Evolutionary conservation across 805 yeast genomes (phyloP), one percentile per base, ranked within the genome.

Genomic region (Teunomyces kruisii): DNA sequence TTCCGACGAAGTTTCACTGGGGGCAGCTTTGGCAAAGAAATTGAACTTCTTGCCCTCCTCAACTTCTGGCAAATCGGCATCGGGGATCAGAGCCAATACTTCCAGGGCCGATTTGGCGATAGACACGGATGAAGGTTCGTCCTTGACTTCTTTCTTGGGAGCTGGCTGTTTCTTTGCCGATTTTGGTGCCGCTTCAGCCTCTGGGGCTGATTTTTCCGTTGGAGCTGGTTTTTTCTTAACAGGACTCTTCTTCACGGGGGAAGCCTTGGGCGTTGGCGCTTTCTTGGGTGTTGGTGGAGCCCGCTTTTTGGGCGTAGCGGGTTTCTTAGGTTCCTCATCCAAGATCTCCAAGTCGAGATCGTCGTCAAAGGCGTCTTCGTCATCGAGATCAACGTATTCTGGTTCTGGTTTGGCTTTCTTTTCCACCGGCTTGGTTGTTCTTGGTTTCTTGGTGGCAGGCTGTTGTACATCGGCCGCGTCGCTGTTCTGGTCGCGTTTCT

Each of bases 51-150:
- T 81, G 56, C 79, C 75, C 19, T 76, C 78, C 3, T 77, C 79
- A 9, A 74, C 70, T 3, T 75, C 81, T 0, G 83, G 81, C 12
- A 88, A 74, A 39, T 76, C 84, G 0, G 94, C 91, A 55, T 89
- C 90, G 1, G 91, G 86, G 36, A 91, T 86, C 6, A 72, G 68
- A 6, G 77, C 72, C 24, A 90, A 67, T 2, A 87, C 65, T 2
- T 80, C 83, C 22, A 72, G 76, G 0, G 85, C 88, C 9, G 77
- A 22, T 22, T 17, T 17, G 8, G 27, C 15, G 8, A 19, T 3
- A 19, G 22, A 19, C 6, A 19, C 22, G 22, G 13, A 10, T 16
- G 58, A 2, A 55, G 43, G 17, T 43, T 22, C 27, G 6, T 40
- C 29, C 19, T 29, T 39, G 36, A 13, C 40, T 3, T 16, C 43